Conservation (phyloP, 169 alveolate genomes). For the Ichthyophthirius multifiliis region DNA sequence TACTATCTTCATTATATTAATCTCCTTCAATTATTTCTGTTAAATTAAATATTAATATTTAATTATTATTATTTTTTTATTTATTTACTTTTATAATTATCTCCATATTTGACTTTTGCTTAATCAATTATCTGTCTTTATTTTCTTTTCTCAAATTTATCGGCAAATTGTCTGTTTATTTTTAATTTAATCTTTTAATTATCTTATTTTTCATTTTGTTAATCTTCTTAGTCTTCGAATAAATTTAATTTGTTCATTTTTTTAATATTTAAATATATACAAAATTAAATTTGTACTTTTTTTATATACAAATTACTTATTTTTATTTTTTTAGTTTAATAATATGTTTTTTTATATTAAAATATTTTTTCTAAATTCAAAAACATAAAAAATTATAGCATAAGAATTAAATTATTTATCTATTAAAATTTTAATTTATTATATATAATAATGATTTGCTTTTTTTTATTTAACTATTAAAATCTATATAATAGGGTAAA, state of each 20-base stretch:
- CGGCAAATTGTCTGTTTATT: constrained; percentile 43
- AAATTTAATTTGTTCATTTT: neutral
- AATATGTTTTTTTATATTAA: too few relatives aligned
- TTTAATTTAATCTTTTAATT: neutral
- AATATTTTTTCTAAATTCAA: too few relatives aligned
- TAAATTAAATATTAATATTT: neutral
- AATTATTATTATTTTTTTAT: constrained; percentile 11
- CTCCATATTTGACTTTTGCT: constrained; percentile 8
- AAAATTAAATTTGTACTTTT: too few relatives aligned
- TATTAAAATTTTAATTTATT: too few relatives aligned
- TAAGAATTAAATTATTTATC: too few relatives aligned
- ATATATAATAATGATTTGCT: too few relatives aligned
- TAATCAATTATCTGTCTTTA: constrained; percentile 27
- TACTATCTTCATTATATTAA: neutral
- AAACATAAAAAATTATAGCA: too few relatives aligned
- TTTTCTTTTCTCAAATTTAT: constrained; percentile 33
- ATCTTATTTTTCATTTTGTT: neutral
- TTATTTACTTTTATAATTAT: neutral
- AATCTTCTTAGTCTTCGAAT: neutral
- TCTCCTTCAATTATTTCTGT: neutral
- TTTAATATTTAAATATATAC: too few relatives aligned
- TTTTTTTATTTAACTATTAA: too few relatives aligned
- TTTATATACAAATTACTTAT: too few relatives aligned
- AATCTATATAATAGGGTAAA: too few relatives aligned
- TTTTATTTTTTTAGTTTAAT: too few relatives aligned